Evolutionary conservation across 2,329 filamentous ascomycete genomes (phyloP), one percentile per base, ranked within the genome.

Genomic region (Hirsutella rhossiliensis): DNA sequence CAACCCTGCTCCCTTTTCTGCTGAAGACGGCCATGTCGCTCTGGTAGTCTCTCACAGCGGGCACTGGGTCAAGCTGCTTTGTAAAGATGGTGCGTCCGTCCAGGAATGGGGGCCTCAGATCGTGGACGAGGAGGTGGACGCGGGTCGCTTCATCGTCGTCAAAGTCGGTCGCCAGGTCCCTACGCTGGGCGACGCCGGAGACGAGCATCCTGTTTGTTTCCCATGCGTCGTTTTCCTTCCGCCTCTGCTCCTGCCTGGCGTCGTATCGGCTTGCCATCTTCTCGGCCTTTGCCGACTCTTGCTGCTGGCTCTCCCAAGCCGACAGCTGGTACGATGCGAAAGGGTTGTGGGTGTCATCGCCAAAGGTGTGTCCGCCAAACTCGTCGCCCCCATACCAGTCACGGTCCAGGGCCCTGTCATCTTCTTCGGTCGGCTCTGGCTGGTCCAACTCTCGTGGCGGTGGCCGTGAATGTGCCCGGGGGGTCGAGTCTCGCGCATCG

Each of bases 11-110:
- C 1, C 92, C 92, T 61, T 96, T 96, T 38, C 90, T 78, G 65
- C 88, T 94, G 55, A 97, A 97, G 1, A 98, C 89, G 1, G 92
- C 92, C 92, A 98, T 95, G 58, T 98, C 92, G 59, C 94, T 98
- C 63, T 97, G 90, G 23, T 85, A 82, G 60, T 98, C 92, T 43
- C 84, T 78, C 13, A 98, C 86, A 0, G 92, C 94, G 0, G 90
- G 87, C 1, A 98, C 85, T 0, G 92, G 94, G 47, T 98, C 92
- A 19, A 97, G 63, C 62, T 98, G 94, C 63, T 96, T 97, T 4
- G 92, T 98, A 61, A 98, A 98, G 45, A 98, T 84, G 18, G 84
- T 97, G 54, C 88, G 81, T 20, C 92, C 92, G 64, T 98, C 90
- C 40, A 98, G 68, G 57, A 98, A 98, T 0, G 92, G 94, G 11